phyloP scores from a whole-genome alignment of 495 filamentous ascomycete genomes.

The Pyrenula aspistea region DNA sequence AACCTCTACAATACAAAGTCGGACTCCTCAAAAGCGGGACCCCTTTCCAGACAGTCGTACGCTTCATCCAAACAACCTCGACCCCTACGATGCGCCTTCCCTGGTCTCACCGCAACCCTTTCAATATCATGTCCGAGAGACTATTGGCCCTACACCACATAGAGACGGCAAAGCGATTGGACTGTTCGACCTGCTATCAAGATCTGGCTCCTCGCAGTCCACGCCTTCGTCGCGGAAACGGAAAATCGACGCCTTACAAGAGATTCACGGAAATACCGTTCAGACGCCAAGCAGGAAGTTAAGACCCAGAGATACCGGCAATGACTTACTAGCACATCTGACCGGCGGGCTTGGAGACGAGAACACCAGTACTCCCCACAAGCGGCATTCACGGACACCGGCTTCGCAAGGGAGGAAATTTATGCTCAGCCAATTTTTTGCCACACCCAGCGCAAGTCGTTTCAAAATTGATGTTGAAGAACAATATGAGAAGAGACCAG shows the following conservation, averaged over 20 bases:
- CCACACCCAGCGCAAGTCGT: conserved; percentile 36
- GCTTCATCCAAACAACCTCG: conserved; percentile 32
- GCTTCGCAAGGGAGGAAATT: conserved; percentile 48
- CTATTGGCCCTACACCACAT: conserved; percentile 81
- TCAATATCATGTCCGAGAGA: conserved; percentile 10
- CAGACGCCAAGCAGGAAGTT: conserved; percentile 10
- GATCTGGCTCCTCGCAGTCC: conserved; percentile 37
- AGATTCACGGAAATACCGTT: conserved; percentile 28
- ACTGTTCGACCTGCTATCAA: conserved; percentile 75
- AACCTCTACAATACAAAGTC: conserved; percentile 16
- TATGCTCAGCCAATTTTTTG: conserved; percentile 47
- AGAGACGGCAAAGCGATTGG: conserved; percentile 78
- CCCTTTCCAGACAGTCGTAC: conserved; percentile 19
- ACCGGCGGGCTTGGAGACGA: conserved; percentile 4
- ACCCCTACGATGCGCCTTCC: conserved; percentile 48
- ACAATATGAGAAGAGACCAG: background rate
- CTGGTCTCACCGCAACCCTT: conserved; percentile 46
- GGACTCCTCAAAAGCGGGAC: conserved; percentile 17
- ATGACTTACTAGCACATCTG: conserved; percentile 16
- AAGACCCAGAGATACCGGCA: conserved; percentile 10
- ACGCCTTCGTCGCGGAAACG: conserved; percentile 23
- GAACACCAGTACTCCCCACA: conserved; percentile 22
- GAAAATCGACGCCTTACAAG: conserved; percentile 18
- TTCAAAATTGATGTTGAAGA: background rate
- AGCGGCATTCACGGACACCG: conserved; percentile 41